Evolutionary conservation across 768 basidiomycete species (phyloP), one percentile per base, ranked within the genome.

Genomic region (Pleurotus djamor): DNA sequence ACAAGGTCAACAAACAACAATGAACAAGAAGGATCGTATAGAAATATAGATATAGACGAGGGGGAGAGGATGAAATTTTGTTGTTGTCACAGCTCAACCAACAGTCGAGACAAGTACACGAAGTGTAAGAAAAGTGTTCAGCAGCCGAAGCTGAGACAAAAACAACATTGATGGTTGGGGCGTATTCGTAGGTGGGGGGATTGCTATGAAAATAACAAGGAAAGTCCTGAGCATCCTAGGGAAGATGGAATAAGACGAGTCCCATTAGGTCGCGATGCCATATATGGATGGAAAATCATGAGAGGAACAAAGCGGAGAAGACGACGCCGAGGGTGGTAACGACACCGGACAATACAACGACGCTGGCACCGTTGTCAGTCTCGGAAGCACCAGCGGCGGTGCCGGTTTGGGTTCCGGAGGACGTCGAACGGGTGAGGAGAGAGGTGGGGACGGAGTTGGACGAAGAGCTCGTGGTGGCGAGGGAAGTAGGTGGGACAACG

Each of bases 271-370:
- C 12, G 9, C 16, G 7, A 47, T 17, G 45, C 7, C 45, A 17
- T 47, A 17, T 12, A 5, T 12, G 13, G 7, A 17, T 12, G 17
- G 12, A 33, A 17, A 32, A 56, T 64, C 51, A 66, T 61, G 65
- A 66, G 35, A 66, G 60, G 57, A 64, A 64, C 33, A 66, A 57
- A 5, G 64, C 65, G 10, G 65, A 64, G 60, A 66, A 64, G 9
- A 64, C 47, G 44, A 64, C 61, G 41, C 63, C 63, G 37, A 64
- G 17, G 4, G 61, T 58, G 32, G 68, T 61, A 36, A 67, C 36
- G 16, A 58, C 60, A 34, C 68, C 64, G 6, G 67, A 66, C 51
- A 69, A 60, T 34, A 65, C 64, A n/a, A 68, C 63, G n/a, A 66
- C 47, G 17, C 63, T 62, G 7, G 66, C 67, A 16, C 65, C 64